Evolutionary conservation across 805 yeast species (phyloP), one percentile per base, ranked within the genome.

Genomic region (Helenozyma baotianmanensis): DNA sequence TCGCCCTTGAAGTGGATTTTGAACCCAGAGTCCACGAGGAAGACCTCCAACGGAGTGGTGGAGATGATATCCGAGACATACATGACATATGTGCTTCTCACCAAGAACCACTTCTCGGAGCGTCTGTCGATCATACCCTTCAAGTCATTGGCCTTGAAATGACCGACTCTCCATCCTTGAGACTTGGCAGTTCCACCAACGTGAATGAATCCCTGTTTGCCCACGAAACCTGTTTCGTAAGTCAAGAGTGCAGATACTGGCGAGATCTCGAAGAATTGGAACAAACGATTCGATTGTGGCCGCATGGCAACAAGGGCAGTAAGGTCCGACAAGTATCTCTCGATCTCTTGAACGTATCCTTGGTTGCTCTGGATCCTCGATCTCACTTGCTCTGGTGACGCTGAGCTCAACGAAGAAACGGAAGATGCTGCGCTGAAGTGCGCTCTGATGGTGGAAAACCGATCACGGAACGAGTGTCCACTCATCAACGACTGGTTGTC

Each of bases 91-190:
- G 95, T 82, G 51, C 80, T 82, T 36, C 97, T 73, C 2, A 92
- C 76, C 36, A 92, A 62, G 42, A 87, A 78, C 99, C 99, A 92
- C 57, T 92, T 92, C 25, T 80, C 80, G 0, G 94, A 80, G 45
- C 94, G 90, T 58, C 99, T 78, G 43, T 76, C 79, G 32, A 90
- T 82, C 96, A 92, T 87, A 23, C 85, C 88, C 45, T 76, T 74
- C 48, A 87, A 64, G 49, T 86, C 97, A 40, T 78, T 74, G 6
- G 85, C 77, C 40, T 75, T 78, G 58, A 87, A 76, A 53, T 90
- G 97, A 3, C 92, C 84, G 5, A 90, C 96, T 47, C 95, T 70
- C 97, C 98, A 92, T 2, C 98, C 97, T 54, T 87, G 95, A 1
- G 88, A 71, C 41, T 77, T 78, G 0, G 97, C 90, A 0, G 87